Percentiles rank a stretch among this genome's conserved stretches.
Conservation (phyloP, 2,329 filamentous ascomycete genomes). For the Aspergillus clavatus region DNA sequence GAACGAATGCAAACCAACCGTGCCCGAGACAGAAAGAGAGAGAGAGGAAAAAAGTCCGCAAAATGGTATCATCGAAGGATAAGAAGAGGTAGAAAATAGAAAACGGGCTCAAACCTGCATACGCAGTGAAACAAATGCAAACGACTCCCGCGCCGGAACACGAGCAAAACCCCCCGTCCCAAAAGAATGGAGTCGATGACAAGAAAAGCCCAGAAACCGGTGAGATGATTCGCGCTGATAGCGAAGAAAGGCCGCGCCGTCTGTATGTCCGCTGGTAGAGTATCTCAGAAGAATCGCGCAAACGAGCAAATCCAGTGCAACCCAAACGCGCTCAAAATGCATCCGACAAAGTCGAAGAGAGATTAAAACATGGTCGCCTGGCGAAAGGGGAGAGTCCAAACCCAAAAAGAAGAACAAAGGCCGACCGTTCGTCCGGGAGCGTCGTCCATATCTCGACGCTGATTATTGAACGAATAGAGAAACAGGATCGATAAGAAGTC, state of each 20-base stretch:
- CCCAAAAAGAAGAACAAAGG: too few relatives aligned
- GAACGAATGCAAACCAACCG: slow-evolving; percentile 17
- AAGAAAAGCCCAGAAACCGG: slow-evolving; percentile 20
- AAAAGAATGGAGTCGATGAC: slow-evolving; percentile 7
- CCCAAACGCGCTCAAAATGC: slow-evolving; percentile 35
- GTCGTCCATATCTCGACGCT: neutral
- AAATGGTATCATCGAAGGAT: slow-evolving; percentile 39
- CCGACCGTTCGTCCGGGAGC: too few relatives aligned
- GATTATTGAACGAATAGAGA: neutral
- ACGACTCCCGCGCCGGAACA: slow-evolving; percentile 21
- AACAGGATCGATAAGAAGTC: neutral
- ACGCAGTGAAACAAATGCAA: slow-evolving; percentile 12
- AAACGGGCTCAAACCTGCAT: slow-evolving; percentile 24
- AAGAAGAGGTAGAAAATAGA: slow-evolving; percentile 21
- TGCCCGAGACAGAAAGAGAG: slow-evolving; percentile 13
- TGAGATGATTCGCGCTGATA: slow-evolving; percentile 18
- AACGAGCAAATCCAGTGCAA: slow-evolving; percentile 29
- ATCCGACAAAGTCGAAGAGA: slow-evolving; percentile 20
- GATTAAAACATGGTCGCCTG: slow-evolving; percentile 3
- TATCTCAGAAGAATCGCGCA: slow-evolving; percentile 17
- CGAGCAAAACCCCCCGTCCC: slow-evolving; percentile 23
- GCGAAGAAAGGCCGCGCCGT: slow-evolving; percentile 5
- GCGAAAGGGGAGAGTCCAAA: slow-evolving; percentile 1
- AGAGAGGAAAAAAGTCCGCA: too few relatives aligned
- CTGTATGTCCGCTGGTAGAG: slow-evolving; percentile 1